A percentile compares a stretch with the other conserved stretches of the same genome.
phyloP scores from a whole-genome alignment of 768 basidiomycete genomes.

The Kwoniella heveanensis region DNA sequence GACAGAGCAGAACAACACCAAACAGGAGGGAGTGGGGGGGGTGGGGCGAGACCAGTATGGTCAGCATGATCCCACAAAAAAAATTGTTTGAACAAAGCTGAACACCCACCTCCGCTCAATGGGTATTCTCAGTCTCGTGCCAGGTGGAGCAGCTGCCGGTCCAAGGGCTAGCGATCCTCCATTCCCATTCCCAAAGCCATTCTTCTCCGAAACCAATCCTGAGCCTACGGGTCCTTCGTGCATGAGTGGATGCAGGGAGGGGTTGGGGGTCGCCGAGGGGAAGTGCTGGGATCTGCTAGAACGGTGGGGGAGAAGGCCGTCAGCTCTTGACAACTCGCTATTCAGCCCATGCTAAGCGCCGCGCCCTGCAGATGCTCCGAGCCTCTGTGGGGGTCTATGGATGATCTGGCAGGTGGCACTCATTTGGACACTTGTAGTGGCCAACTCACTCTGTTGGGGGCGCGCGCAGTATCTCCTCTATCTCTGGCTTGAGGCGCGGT shows the following conservation, averaged over 20 bases:
- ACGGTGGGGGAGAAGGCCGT: background rate
- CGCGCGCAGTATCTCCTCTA: conserved; percentile 64
- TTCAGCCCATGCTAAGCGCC: too few relatives aligned
- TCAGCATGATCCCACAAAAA: too few relatives aligned
- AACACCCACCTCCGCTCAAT: conserved; percentile 73
- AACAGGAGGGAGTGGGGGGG: too few relatives aligned
- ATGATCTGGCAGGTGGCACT: too few relatives aligned
- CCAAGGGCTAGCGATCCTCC: conserved; percentile 20
- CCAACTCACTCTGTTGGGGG: conserved; percentile 43
- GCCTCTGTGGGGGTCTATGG: too few relatives aligned
- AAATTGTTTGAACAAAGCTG: background rate
- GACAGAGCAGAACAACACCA: background rate
- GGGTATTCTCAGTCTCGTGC: conserved; percentile 68
- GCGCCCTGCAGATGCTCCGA: too few relatives aligned
- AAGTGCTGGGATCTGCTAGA: conserved; percentile 66
- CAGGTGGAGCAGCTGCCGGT: conserved; percentile 15
- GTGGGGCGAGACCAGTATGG: too few relatives aligned
- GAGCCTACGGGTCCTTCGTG: conserved; percentile 48
- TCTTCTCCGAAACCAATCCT: conserved; percentile 20
- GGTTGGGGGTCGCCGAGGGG: conserved; percentile 62
- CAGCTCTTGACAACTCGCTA: background rate
- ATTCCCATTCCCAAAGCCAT: conserved; percentile 25
- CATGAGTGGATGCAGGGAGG: conserved; percentile 52
- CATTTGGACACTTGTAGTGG: too few relatives aligned
- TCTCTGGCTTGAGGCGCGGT: conserved; percentile 67